Evolutionary conservation across 176 grass and related monocot genomes (phyloP).

Genomic region (Oryza coarctata): DNA sequence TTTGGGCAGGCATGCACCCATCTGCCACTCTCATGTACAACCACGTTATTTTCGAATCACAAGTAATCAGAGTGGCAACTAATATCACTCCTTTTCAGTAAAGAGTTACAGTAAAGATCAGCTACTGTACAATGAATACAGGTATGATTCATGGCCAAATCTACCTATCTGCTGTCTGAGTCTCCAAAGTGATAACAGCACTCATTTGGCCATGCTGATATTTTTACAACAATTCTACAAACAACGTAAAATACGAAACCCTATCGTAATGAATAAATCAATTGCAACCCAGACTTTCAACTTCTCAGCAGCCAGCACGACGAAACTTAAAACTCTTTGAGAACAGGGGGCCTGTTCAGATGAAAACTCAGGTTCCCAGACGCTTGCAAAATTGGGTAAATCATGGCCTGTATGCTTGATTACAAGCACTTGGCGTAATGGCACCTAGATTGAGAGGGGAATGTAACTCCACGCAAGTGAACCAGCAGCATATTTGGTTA

Average conservation of each 20-base stretch:
- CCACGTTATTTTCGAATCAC: background rate
- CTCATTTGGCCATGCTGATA: background rate
- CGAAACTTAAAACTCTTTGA: background rate
- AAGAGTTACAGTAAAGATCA: background rate
- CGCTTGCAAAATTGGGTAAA: slow-evolving; percentile 20
- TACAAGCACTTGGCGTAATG: slow-evolving; percentile 22
- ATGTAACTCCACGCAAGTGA: background rate
- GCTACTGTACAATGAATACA: slow-evolving; percentile 50
- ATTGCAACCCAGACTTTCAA: slow-evolving; percentile 19
- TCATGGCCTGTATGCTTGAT: slow-evolving; percentile 8
- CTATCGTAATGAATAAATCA: slow-evolving; percentile 31
- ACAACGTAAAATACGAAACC: slow-evolving; percentile 13
- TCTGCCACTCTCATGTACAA: background rate
- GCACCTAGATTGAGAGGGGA: background rate
- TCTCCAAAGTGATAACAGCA: background rate
- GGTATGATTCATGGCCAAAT: slow-evolving; percentile 21
- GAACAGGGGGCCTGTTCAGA: slow-evolving; percentile 7
- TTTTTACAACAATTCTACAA: slow-evolving; percentile 43
- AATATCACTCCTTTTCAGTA: background rate
- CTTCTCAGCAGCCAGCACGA: background rate
- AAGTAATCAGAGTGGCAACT: background rate
- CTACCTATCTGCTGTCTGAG: slow-evolving; percentile 19
- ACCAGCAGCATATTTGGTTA: background rate
- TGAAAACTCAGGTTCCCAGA: background rate
- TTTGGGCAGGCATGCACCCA: background rate